Evolutionary conservation across 1,284 basidiomycete genomes (phyloP).

Genomic region (Fomitopsis betulina): DNA sequence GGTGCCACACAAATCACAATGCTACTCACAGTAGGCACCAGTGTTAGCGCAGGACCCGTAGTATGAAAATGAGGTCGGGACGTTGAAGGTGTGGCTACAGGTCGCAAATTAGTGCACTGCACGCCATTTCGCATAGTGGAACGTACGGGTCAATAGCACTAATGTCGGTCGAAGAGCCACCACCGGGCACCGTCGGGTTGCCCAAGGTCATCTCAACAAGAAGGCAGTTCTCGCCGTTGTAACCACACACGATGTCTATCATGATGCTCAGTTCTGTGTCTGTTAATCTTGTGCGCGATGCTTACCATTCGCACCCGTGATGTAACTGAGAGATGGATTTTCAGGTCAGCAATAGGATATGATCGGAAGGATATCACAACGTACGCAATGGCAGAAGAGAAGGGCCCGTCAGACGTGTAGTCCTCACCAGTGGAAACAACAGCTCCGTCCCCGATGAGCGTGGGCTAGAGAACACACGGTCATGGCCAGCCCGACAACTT

Average conservation of each 20-base stretch:
- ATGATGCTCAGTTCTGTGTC: not conserved
- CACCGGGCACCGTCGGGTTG: conserved; percentile 34
- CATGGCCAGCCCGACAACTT: not conserved
- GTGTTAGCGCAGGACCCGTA: conserved; percentile 28
- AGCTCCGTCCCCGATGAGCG: conserved; percentile 27
- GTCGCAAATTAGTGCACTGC: not conserved
- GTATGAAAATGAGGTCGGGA: conserved; percentile 27
- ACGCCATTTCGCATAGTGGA: not conserved
- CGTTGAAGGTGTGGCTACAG: conserved; percentile 30
- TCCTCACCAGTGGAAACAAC: conserved; percentile 30
- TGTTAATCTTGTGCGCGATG: not conserved
- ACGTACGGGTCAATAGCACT: conserved; percentile 41
- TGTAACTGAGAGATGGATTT: not conserved
- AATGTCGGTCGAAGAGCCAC: conserved; percentile 40
- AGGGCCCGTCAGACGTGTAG: conserved; percentile 26
- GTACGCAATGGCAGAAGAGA: conserved; percentile 31
- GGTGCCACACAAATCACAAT: not conserved
- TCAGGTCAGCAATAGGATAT: not conserved
- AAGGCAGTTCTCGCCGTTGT: conserved; percentile 40
- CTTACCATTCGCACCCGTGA: not conserved
- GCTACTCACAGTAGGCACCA: conserved; percentile 27
- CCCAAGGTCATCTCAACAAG: conserved; percentile 39
- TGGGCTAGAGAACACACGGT: conserved; percentile 20
- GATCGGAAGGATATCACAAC: conserved; percentile 10
- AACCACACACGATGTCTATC: conserved; percentile 20